A percentile compares a stretch with the other conserved stretches of the same genome.
Evolutionary conservation across 345 rosid genomes (phyloP).

Genomic region (Gynandropsis gynandra): DNA sequence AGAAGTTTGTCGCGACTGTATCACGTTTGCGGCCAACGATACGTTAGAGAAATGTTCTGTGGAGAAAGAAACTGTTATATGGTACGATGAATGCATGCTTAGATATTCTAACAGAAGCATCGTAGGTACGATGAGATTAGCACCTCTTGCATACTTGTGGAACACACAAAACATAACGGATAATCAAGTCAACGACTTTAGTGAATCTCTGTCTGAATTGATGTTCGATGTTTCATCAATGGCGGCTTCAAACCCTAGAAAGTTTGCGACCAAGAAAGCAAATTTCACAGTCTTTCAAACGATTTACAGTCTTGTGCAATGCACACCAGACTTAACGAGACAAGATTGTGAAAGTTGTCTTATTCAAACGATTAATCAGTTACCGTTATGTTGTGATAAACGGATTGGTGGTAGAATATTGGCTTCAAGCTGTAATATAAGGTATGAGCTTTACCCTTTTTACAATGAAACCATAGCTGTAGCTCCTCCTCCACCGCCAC

Average conservation of each 20-base stretch:
- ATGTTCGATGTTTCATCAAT: conserved; percentile 7
- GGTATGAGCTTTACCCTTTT: conserved; percentile 34
- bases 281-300: conserved; percentile 15
- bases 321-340: conserved; percentile 40
- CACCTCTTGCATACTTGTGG: not conserved
- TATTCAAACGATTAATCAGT: conserved; percentile 3
- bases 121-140: conserved; percentile 13
- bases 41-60: conserved; percentile 25
- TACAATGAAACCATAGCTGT: conserved; percentile 23
- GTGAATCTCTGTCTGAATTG: conserved; percentile 15
- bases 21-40: conserved; percentile 15
- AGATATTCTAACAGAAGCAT: conserved; percentile 32
- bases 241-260: conserved; percentile 22
- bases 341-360: conserved; percentile 32
- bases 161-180: conserved; percentile 23
- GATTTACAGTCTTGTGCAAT: conserved; percentile 41
- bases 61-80: conserved; percentile 26
- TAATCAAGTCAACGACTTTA: conserved; percentile 12
- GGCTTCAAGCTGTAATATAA: conserved; percentile 36
- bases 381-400: conserved; percentile 27
- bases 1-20: conserved; percentile 30
- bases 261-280: conserved; percentile 26
- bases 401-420: conserved; percentile 31
- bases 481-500: conserved; percentile 1
- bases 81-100: conserved; percentile 38